Base-by-base conservation (phyloP, 306 rosid genomes). In the Carpinus viminea region DNA sequence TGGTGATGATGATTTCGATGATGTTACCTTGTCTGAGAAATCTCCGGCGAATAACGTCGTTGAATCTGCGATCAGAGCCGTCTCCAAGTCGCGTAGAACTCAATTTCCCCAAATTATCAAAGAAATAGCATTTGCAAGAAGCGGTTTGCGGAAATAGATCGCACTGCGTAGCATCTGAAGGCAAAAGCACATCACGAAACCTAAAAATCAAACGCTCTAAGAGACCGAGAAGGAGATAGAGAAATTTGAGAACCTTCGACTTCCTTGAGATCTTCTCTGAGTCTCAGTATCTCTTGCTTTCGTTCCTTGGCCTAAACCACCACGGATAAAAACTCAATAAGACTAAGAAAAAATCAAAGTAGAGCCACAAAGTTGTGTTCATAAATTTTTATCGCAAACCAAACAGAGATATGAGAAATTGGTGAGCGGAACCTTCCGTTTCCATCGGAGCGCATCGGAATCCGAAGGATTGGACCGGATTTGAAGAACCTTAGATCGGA, bases 91-190 rank as follows among this genome's bases (percentile, higher is more conserved):
- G 71, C 71, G 76, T 78, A 75, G 92, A 77, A 80, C 82, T 90
- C 41, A 75, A 74, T 75, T 86, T 82, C 78, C 93, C 93, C 86
- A 86, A 79, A 75, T 84, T 83, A 28, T 89, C 90, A 51, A 88
- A 92, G 93, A 92, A 95, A 82, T 90, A 92, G 54, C 98, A 95
- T 87, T 90, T 95, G 91, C 98, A 95, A 66, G 97, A 79, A 46
- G 97, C 89, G 70, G 76, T 92, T 68, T 81, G 89, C 0, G 97
- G 92, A 73, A 91, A 89, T 55, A 91, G 82, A 76, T 92, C 98
- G 47, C 87, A 86, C 15, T 85, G 89, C 47, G 96, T 86, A 61
- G 88, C 71, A 83, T 91, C 98, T 95, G 77, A 55, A 85, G 73
- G 50, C n/a, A 79, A 75, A 47, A 36, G 8, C 34, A 51, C 59